Percentiles rank a stretch among this genome's conserved stretches.
phyloP scores from a whole-genome alignment of 768 basidiomycete species.

The Vararia minispora region DNA sequence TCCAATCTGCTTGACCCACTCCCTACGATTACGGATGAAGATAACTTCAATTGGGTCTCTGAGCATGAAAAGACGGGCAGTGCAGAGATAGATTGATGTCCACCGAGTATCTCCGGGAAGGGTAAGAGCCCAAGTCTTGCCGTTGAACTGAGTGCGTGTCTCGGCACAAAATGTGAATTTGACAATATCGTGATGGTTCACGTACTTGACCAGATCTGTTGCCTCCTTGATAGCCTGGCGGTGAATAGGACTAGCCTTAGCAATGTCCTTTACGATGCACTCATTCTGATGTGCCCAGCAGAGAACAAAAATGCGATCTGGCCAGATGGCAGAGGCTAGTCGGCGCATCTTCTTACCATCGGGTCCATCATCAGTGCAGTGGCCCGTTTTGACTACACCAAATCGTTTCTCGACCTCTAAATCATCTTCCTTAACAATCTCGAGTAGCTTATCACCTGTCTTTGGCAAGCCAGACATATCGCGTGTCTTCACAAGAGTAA shows the following conservation, averaged over 20 bases:
- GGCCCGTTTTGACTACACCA: slow-evolving; percentile 1
- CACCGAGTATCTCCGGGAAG: slow-evolving; percentile 10
- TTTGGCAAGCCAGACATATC: slow-evolving; percentile 8
- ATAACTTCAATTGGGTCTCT: too few relatives aligned
- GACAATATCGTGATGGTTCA: slow-evolving; percentile 18
- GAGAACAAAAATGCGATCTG: slow-evolving; percentile 3
- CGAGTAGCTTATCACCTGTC: slow-evolving; percentile 7
- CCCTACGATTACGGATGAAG: too few relatives aligned
- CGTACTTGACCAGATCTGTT: slow-evolving; percentile 18
- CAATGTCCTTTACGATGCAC: slow-evolving; percentile 18
- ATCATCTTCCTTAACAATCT: slow-evolving; percentile 8
- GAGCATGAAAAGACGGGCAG: slow-evolving; percentile 5
- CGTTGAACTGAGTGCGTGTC: too few relatives aligned
- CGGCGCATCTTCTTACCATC: slow-evolving; percentile 9
- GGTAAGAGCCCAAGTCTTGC: too few relatives aligned
- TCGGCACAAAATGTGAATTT: slow-evolving; percentile 13
- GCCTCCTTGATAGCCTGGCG: slow-evolving; percentile 3
- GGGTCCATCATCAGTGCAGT: slow-evolving; percentile 10
- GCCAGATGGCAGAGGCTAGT: neutral
- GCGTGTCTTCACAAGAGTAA: slow-evolving; percentile 3
- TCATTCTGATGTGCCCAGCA: slow-evolving; percentile 19
- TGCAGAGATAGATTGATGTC: slow-evolving; percentile 10
- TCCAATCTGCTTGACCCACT: too few relatives aligned
- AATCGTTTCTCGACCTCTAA: slow-evolving; percentile 2
- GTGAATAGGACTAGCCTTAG: neutral